Conservation (phyloP, 306 rosid genomes). For the Trifolium subterraneum region DNA sequence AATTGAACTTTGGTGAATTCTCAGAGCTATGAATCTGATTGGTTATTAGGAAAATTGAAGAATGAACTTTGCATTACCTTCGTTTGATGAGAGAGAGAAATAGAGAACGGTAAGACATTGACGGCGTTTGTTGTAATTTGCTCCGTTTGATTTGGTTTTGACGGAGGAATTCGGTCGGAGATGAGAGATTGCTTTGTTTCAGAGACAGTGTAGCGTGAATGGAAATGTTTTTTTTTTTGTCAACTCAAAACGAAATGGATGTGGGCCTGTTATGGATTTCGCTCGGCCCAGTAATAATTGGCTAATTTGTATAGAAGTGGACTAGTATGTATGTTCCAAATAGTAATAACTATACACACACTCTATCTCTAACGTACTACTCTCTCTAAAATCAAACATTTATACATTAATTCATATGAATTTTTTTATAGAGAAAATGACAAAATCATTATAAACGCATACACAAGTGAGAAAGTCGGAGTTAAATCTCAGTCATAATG, state of each 20-base stretch:
- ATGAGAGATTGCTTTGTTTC: background rate
- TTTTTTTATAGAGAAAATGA: too few species aligned
- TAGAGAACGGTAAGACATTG: background rate
- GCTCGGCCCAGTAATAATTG: background rate
- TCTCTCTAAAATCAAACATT: too few species aligned
- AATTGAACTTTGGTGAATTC: background rate
- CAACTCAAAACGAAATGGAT: background rate
- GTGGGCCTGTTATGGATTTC: background rate
- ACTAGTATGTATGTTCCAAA: too few species aligned
- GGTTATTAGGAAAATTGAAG: conserved; percentile 22
- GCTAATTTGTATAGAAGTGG: too few species aligned
- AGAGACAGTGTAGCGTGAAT: background rate
- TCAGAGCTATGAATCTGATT: background rate
- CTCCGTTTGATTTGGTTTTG: too few species aligned
- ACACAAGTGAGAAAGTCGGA: too few species aligned
- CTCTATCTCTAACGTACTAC: too few species aligned
- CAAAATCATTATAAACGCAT: too few species aligned
- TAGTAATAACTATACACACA: too few species aligned
- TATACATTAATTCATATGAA: too few species aligned
- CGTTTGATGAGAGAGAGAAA: conserved; percentile 15
- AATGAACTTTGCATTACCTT: background rate
- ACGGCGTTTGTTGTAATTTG: background rate
- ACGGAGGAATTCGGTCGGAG: too few species aligned
- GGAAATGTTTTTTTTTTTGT: background rate
- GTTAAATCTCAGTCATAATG: too few species aligned